Evolutionary conservation across 148 eudicot species (phyloP), one percentile per base, ranked within the genome.

Genomic region (Cornus controversa): DNA sequence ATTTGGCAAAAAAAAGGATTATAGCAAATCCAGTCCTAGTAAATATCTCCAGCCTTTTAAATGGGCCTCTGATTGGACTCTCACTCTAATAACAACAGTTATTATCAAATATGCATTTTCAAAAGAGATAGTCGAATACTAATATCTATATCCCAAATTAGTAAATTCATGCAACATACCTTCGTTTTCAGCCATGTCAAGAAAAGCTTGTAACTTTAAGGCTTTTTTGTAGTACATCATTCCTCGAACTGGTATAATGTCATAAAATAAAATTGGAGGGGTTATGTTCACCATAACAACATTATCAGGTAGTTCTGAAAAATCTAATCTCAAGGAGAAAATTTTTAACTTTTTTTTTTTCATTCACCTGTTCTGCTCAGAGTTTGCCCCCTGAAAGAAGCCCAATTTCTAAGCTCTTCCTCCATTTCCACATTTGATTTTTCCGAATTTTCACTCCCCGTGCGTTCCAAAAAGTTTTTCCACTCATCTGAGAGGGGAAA

Each of bases 221-320:
- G 98, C 99, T 85, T 89, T 86, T 77, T 90, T 84, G 83, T 93
- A 93, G 82, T 96, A 96, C 99, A 96, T 96, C 99, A 96, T 96
- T 81, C 99, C 99, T 79, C 98, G 85, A 26, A 96, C 99, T 96
- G 92, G 73, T 57, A 66, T 28, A 57, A 72, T 62, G 68, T 75
- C 54, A 73, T 57, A 75, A 74, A 73, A 74, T 37, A 67, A 47
- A 72, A 72, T 1, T 24, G 24, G 60, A 36, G 65, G 34, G 63
- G 29, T 47, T 27, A 29, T 62, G 45, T 62, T 37, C 10, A 54
- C 4, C 5, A 62, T 6, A 29, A 34, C 18, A 15, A 73, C 16
- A 31, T 70, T 53, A 64, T 10, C 40, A 60, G 24, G 26, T 60
- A 23, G 0, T 29, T 24, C 6, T 68, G 20, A 1, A 27, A 10